Evolutionary conservation across 176 grass and related monocot species (phyloP), one percentile per base, ranked within the genome.

Genomic region (Alopecurus myosuroides): DNA sequence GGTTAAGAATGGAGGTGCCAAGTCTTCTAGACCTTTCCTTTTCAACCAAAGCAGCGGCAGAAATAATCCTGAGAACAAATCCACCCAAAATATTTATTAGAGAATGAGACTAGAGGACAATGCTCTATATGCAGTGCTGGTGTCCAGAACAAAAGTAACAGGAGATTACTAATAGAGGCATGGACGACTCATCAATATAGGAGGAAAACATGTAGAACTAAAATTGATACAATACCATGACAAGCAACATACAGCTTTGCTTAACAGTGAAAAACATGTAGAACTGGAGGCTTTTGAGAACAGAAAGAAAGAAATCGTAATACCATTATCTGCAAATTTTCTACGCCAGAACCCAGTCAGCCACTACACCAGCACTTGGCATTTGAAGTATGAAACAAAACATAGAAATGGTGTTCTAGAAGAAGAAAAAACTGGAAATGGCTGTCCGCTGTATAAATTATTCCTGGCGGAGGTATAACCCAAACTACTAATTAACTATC

Each of bases 1-100:
- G 95, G 91, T 98, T 98, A 67, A 98, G 90, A 83, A 98, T 90
- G 46, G 93, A 93, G 23, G 95, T 98, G 29, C 93, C 85, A 18
- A 98, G 89, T 81, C 95, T 94, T 89, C 95, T 93, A 37, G 90
- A 95, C 26, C 95, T 89, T 92, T 98, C 95, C 81, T 98, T 95
- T 50, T 93, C 92, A 71, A 98, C 95, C 85, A 90, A 93, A 75
- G 79, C 57, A 85, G 93, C 95, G 78, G 90, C 92, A 57, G 92
- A 77, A 79, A 98, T 89, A 77, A 98, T 95, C 87, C 95, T 98
- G 70, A 82, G 6, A 39, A 68, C 52, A 81, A 71, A 48, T 48
- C n/a, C 1, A 57, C 72, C 73, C 75, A 51, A 3, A 2, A 70
- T 77, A 23, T 52, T 39, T 49, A 61, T 83, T 18, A 89, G 19